Conservation (phyloP, 768 basidiomycete species). For the Pisolithus sp. region DNA sequence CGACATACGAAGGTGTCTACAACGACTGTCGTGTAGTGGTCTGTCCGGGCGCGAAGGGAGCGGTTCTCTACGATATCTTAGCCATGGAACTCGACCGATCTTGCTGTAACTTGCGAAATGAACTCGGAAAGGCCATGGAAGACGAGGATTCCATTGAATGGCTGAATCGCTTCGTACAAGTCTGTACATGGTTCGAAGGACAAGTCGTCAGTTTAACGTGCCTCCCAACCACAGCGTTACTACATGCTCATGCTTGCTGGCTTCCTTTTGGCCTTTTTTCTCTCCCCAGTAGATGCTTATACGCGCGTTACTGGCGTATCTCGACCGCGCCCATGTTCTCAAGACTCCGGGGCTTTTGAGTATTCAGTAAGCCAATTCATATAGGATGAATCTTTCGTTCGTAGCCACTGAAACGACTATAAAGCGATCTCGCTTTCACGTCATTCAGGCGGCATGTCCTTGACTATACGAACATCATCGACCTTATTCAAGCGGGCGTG, state of each 20-base stretch:
- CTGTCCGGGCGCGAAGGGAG: slow-evolving; percentile 44
- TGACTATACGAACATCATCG: slow-evolving; percentile 36
- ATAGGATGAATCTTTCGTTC: neutral
- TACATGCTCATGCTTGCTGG: no score
- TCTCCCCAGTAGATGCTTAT: slow-evolving; percentile 41
- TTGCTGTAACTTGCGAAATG: slow-evolving; percentile 33
- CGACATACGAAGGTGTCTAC: slow-evolving; percentile 55
- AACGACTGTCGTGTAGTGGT: slow-evolving; percentile 52
- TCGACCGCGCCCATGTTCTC: slow-evolving; percentile 62
- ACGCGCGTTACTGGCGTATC: slow-evolving; percentile 57
- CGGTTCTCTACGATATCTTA: slow-evolving; percentile 52
- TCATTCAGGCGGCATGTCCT: slow-evolving; percentile 50
- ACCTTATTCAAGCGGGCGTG: slow-evolving; percentile 40
- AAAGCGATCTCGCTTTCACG: slow-evolving; percentile 51
- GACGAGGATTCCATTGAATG: slow-evolving; percentile 38
- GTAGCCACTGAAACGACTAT: neutral
- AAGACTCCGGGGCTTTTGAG: slow-evolving; percentile 31
- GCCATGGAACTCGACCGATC: slow-evolving; percentile 56
- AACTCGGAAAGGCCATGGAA: slow-evolving; percentile 25
- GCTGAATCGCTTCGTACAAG: slow-evolving; percentile 49
- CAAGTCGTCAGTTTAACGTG: slow-evolving; percentile 46
- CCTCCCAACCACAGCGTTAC: no score
- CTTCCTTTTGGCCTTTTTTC: neutral
- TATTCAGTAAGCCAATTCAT: slow-evolving; percentile 39
- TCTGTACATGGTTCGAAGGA: slow-evolving; percentile 58